Evolutionary conservation across 352 stramenopile species (phyloP).

Genomic region (Phytophthora capsici): DNA sequence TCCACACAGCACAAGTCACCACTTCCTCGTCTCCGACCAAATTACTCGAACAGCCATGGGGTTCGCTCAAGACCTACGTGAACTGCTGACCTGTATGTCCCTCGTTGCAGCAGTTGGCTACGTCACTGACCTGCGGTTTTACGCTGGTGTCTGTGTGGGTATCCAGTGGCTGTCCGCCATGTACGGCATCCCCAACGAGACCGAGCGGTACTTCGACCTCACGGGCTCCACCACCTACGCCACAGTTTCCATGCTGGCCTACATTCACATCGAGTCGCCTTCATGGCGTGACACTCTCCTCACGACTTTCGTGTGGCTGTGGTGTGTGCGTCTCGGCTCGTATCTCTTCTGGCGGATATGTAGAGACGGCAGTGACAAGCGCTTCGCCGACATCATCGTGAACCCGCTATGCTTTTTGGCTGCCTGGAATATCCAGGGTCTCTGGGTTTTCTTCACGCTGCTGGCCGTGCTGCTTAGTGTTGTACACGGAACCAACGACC

Average conservation of each 20-base stretch:
- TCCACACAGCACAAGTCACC: not conserved
- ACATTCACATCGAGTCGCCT: conserved; percentile 18
- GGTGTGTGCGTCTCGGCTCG: conserved; percentile 74
- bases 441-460: conserved; percentile 83
- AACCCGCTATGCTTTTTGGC: conserved; percentile 75
- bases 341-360: conserved; percentile 83
- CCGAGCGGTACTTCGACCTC: conserved; percentile 85
- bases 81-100: conserved; percentile 75
- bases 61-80: conserved; percentile 72
- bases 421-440: conserved; percentile 84
- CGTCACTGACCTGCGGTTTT: conserved; percentile 49
- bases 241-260: conserved; percentile 59
- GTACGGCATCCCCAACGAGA: conserved; percentile 69
- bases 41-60: conserved; percentile 1
- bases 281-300: conserved; percentile 64
- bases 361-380: conserved; percentile 67
- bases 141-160: conserved; percentile 56
- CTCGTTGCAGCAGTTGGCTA: conserved; percentile 45
- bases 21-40: conserved; percentile 2
- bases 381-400: conserved; percentile 70
- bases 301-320: conserved; percentile 76
- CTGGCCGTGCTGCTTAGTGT: conserved; percentile 71
- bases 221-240: conserved; percentile 80
- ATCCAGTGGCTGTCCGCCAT: conserved; percentile 73
- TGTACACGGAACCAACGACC: conserved; percentile 36